Base-by-base conservation (phyloP, 345 rosid species). In the Mallotus nudiflorus region DNA sequence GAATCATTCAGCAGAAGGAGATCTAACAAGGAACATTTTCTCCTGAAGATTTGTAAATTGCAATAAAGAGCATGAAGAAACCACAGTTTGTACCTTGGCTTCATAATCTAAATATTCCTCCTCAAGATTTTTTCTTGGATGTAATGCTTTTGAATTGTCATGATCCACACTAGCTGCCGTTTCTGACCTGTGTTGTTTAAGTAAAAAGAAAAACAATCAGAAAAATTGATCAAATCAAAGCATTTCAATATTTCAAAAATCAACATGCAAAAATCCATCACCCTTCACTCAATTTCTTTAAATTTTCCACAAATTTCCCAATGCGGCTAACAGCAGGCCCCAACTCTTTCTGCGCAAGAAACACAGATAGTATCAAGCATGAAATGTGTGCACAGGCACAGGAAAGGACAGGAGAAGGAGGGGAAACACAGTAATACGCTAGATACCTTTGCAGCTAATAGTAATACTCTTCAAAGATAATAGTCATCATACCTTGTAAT, bases 81-180 rank as follows among this genome's bases (percentile, higher is more conserved):
- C 27, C 45, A 44, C 44, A 27, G 78, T 2, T 18, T 24, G 20
- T 27, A 94, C 99, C 93, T 90, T 89, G 73, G 96, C 87, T 84
- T 95, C 99, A 77, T 83, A 88, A 29, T 86, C 91, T 68, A 90
- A 72, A 83, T 95, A 95, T 83, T 90, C 99, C 82, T 87, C 87
- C 86, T 94, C 99, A 24, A 91, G 89, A 83, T 81, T 80, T 80
- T 83, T 84, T 82, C 93, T 92, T 16, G 97, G 97, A 83, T 84
- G 77, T 59, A 85, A 67, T 42, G 71, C 85, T 67, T 85, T 82
- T 46, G 80, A 77, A 48, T 84, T 92, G 48, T 80, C 90, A 68
- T 71, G 78, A 61, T 74, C 85, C 59, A 64, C 76, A 69, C 46
- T 69, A 72, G 89, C 75, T 74, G 73, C 68, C 67, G 60, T 70